Percentiles rank a stretch among this genome's conserved stretches.
These are phyloP conservation scores for Umbelopsis isabellina DNA, from an alignment of 192 early-diverging fungal species.

Conservation along the genomic window DNA sequence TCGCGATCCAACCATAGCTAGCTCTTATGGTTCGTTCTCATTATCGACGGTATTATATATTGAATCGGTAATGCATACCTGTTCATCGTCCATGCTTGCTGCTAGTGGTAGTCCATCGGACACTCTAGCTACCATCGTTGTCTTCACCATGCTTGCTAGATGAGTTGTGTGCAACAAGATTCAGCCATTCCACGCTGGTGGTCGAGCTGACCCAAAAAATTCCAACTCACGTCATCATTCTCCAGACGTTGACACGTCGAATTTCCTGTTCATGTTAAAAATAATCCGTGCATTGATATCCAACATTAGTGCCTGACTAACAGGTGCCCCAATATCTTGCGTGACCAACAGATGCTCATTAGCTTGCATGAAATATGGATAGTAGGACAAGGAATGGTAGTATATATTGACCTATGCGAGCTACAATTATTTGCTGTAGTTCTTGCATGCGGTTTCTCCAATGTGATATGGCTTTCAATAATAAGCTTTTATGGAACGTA, in stretches of 20 bases:
- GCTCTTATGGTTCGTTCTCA: too few species aligned
- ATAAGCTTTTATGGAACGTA: too few species aligned
- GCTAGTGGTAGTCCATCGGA: slow-evolving; percentile 93
- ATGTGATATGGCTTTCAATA: too few species aligned
- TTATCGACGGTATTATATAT: background rate
- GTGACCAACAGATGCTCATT: too few species aligned
- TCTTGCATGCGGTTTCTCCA: too few species aligned
- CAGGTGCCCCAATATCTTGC: background rate
- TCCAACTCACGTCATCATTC: slow-evolving; percentile 5
- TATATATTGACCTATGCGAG: too few species aligned
- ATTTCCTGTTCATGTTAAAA: background rate
- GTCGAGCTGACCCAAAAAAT: background rate
- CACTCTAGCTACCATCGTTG: slow-evolving; percentile 92
- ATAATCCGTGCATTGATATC: background rate
- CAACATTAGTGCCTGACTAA: background rate
- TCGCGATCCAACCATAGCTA: too few species aligned
- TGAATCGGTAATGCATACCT: slow-evolving; percentile 51
- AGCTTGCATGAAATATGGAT: too few species aligned
- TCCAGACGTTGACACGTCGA: background rate
- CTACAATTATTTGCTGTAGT: too few species aligned
- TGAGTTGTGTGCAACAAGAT: background rate
- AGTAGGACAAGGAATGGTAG: too few species aligned
- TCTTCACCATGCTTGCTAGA: slow-evolving; percentile 79
- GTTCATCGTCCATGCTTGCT: slow-evolving; percentile 94
- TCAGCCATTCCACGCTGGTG: background rate